Evolutionary conservation across 345 rosid species (phyloP).

Genomic region (Hibiscus mutabilis): DNA sequence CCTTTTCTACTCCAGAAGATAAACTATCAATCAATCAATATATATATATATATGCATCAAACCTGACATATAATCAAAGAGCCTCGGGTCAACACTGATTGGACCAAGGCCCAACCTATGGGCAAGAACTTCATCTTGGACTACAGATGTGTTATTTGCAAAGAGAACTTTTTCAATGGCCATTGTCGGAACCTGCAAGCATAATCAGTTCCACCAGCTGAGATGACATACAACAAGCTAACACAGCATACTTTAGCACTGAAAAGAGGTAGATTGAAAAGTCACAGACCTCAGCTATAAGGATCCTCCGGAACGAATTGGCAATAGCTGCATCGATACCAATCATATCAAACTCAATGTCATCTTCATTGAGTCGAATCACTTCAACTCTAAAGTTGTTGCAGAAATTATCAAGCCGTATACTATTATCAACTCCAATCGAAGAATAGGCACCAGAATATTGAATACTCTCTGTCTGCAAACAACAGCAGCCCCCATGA

Average conservation of each 20-base stretch:
- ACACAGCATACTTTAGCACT: not conserved
- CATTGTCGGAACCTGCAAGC: conserved; percentile 77
- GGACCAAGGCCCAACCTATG: conserved; percentile 95
- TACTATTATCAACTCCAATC: conserved; percentile 60
- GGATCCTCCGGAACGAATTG: conserved; percentile 87
- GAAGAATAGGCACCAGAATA: conserved; percentile 90
- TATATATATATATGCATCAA: not conserved
- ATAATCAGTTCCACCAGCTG: not conserved
- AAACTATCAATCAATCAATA: not conserved
- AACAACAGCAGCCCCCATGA: conserved; percentile 12
- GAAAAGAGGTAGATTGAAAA: not conserved
- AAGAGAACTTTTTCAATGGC: conserved; percentile 89
- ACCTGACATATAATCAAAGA: conserved; percentile 85
- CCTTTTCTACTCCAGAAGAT: not conserved
- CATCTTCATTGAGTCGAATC: conserved; percentile 37
- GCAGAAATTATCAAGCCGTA: conserved; percentile 41
- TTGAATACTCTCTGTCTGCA: conserved; percentile 51
- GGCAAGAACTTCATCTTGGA: conserved; percentile 92
- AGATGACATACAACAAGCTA: not conserved
- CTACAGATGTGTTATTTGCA: conserved; percentile 77
- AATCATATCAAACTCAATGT: conserved; percentile 78
- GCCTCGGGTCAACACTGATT: conserved; percentile 71
- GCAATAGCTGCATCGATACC: conserved; percentile 82
- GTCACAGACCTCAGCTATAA: conserved; percentile 69
- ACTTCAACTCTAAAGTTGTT: conserved; percentile 58